Base-by-base conservation (phyloP, 768 basidiomycete genomes). In the Trametes punicea region DNA sequence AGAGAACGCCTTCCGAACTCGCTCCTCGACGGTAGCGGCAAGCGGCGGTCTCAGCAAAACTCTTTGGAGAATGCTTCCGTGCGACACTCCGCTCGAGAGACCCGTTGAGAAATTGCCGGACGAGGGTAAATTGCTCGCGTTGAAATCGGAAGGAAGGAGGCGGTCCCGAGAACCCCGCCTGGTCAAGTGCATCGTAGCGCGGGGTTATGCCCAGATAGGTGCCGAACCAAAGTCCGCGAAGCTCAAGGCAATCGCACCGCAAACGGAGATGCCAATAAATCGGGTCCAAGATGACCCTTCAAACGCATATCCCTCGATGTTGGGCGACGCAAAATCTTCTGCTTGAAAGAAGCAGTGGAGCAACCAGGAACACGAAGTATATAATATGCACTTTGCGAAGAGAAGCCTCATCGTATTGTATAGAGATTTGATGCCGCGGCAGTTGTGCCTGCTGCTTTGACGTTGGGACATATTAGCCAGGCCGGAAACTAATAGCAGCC, bases 81-180 rank as follows among this genome's bases (percentile, higher is more conserved):
- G 56, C 50, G 50, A 48, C 46, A 47, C 50, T 46, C 15, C 21
- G 38, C 23, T n/a, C 49, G 23, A 36, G 50, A 46, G 44, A 41
- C 8, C 31, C 34, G 55, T 34, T 36, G 11, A 30, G 34, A 38
- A 18, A 27, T 46, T 45, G 48, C 55, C 55, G 55, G 48, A 51
- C 26, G 47, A 46, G 56, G 56, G 20, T 51, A 57, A 46, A 57
- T 57, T 57, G 38, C 56, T 46, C 34, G 48, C 44, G 33, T 13
- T 51, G 4, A 13, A 41, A 51, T 51, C 29, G 45, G 44, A 39
- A 50, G 41, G 50, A n/a, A n/a, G 55, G 44, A 16, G 27, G 26
- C 44, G 49, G 44, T 13, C 56, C 56, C 50, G 56, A 57, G 56
- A 57, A 46, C 27, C 20, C 56, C 56, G 56, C 29, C 30, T 8